Evolutionary conservation across 2,329 filamentous ascomycete species (phyloP).

Genomic region (Hypoxylon sp.): DNA sequence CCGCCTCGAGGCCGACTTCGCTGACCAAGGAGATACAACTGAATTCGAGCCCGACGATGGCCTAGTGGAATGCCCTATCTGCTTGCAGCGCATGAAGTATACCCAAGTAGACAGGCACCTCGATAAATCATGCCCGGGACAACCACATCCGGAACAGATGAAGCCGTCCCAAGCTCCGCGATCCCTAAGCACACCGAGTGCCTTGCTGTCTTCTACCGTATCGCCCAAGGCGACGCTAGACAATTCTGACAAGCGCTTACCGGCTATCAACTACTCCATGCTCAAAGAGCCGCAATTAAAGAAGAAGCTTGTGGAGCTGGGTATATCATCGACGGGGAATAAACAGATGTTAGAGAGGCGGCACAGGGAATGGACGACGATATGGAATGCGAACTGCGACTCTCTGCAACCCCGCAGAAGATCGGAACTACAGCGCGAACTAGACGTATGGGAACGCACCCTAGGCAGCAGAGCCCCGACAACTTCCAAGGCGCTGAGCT

Average conservation of each 20-base stretch:
- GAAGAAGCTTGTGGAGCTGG: slow-evolving; percentile 84
- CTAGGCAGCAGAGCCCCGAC: slow-evolving; percentile 72
- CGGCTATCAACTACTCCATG: slow-evolving; percentile 86
- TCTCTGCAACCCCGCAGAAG: slow-evolving; percentile 78
- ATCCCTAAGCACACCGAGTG: slow-evolving; percentile 34
- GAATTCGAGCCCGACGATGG: slow-evolving; percentile 69
- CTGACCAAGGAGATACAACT: slow-evolving; percentile 39
- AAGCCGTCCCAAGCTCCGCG: slow-evolving; percentile 18
- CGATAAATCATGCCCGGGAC: slow-evolving; percentile 67
- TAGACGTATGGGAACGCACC: slow-evolving; percentile 88
- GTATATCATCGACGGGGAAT: slow-evolving; percentile 77
- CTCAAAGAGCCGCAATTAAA: slow-evolving; percentile 82
- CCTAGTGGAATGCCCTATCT: slow-evolving; percentile 86
- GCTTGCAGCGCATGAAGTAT: slow-evolving; percentile 81
- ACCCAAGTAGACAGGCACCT: slow-evolving; percentile 83
- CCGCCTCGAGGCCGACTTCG: slow-evolving; percentile 49
- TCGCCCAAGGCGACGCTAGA: slow-evolving; percentile 39
- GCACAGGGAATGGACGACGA: slow-evolving; percentile 92
- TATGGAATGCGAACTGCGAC: slow-evolving; percentile 98
- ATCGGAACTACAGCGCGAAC: slow-evolving; percentile 77
- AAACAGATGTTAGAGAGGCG: slow-evolving; percentile 79
- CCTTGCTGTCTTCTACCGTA: slow-evolving; percentile 34
- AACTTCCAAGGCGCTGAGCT: slow-evolving; percentile 53
- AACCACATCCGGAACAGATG: slow-evolving; percentile 50
- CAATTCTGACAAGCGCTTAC: slow-evolving; percentile 71